Evolutionary conservation across 2,329 filamentous ascomycete genomes (phyloP), one percentile per base, ranked within the genome.

Genomic region (Claviceps africana): DNA sequence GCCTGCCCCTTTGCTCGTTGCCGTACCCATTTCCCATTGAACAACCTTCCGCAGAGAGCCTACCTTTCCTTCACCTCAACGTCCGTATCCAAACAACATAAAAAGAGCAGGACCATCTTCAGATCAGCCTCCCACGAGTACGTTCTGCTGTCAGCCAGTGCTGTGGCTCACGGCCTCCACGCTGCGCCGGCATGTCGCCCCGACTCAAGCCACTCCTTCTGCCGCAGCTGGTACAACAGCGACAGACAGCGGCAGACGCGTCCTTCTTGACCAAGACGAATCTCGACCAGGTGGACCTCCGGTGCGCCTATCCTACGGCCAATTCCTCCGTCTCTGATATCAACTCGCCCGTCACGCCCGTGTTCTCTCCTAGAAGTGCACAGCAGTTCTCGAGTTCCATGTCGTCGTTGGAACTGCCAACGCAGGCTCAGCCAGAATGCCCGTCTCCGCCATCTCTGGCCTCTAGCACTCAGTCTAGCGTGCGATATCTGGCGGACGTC

Each of bases 401-500:
- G 30, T 95, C 89, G 1, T 95, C 89, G 5, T 72, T 88, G 53
- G 83, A 86, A 52, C 74, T 86, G 9, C 71, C 78, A 17, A 64
- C 50, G 52, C 53, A 48, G n/a, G 67, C 31, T 47, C 48, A 48
- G 21, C 54, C 54, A 37, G 61, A 64, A 21, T 55, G 52, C 30
- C 54, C 59, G 9, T 37, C 54, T 13, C 57, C 59, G 31, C 56
- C 59, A 8, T 49, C 62, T 40, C 59, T 58, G 69, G 58, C 60
- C 49, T 47, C 69, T 70, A 56, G 61, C 50, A 58, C 60, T 56
- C 79, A 81, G 57, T 71, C 78, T 0, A 73, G 75, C 60, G 87
- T 87, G 68, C 76, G 79, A 55, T 77, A 76, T 50, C 73, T 96
- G 56, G 85, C 88, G 17, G 86, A 93, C 61, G 85, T 96, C 21